Percentiles rank a stretch among this genome's conserved stretches.
These are phyloP conservation scores for Selaginella tamariscina DNA, from an alignment of 75 land plant species.

Conservation along the genomic window DNA sequence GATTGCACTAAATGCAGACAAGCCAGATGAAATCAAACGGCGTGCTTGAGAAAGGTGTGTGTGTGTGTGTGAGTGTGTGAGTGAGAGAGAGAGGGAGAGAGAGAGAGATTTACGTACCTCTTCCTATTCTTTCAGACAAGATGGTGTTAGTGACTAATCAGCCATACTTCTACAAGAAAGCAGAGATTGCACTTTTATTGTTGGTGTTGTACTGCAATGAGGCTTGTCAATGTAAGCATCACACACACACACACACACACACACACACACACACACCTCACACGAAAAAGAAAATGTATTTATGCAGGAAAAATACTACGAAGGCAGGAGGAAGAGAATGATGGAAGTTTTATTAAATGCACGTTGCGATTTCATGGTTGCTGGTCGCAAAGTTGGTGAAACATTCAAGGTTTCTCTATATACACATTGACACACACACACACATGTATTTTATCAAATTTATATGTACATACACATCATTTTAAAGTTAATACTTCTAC, in stretches of 20 bases:
- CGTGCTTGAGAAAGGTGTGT: constrained; percentile 61
- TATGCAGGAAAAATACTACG: constrained; percentile 80
- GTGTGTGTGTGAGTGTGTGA: no score
- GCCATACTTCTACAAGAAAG: constrained; percentile 88
- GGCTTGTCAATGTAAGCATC: constrained; percentile 67
- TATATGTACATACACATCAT: no score
- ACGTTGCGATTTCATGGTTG: constrained; percentile 70
- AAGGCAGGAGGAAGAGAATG: constrained; percentile 50
- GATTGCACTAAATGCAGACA: constrained; percentile 79
- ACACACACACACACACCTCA: background rate
- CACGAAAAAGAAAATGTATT: no score
- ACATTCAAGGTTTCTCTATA: constrained; percentile 71
- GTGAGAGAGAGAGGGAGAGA: background rate
- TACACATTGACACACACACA: no score
- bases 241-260: no score
- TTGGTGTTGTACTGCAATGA: constrained; percentile 77
- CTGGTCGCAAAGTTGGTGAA: constrained; percentile 68
- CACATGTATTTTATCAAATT: no score
- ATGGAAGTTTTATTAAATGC: constrained; percentile 44
- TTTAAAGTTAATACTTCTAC: no score
- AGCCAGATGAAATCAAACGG: constrained; percentile 76
- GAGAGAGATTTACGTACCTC: background rate
- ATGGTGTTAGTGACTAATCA: constrained; percentile 73
- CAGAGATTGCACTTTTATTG: constrained; percentile 81
- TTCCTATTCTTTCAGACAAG: constrained; percentile 51